Evolutionary conservation across 2,329 filamentous ascomycete genomes (phyloP).

Genomic region (Aspergillus luchuensis): DNA sequence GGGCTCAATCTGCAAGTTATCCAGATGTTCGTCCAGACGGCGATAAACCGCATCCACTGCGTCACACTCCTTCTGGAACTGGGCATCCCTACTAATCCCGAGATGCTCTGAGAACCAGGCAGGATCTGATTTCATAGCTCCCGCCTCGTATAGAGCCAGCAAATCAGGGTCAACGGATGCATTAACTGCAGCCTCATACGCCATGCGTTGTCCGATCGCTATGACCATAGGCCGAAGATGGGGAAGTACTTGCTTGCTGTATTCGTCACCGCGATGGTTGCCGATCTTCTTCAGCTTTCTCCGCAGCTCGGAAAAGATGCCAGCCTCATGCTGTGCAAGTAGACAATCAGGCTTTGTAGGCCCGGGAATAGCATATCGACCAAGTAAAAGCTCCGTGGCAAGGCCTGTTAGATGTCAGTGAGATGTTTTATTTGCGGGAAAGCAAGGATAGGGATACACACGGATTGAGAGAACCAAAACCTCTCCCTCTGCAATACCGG

Average conservation of each 20-base stretch:
- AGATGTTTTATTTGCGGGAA: background rate
- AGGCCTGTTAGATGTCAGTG: conserved; percentile 25
- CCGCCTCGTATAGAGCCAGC: conserved; percentile 18
- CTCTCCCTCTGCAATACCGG: conserved; percentile 26
- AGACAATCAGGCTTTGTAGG: conserved; percentile 13
- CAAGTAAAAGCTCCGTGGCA: conserved; percentile 28
- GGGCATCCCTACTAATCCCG: conserved; percentile 6
- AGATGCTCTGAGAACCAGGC: conserved; percentile 23
- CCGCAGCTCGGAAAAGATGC: conserved; percentile 19
- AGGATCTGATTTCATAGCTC: conserved; percentile 14
- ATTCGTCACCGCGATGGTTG: conserved; percentile 22
- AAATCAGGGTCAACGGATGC: conserved; percentile 15
- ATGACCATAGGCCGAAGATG: conserved; percentile 20
- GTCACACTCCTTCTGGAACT: conserved; percentile 17
- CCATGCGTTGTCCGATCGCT: conserved; percentile 28
- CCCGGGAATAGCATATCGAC: conserved; percentile 25
- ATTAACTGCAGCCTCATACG: conserved; percentile 23
- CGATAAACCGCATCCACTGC: conserved; percentile 17
- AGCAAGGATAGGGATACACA: conserved; percentile 12
- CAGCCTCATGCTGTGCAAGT: conserved; percentile 26
- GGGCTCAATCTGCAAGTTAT: conserved; percentile 6
- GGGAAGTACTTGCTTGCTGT: conserved; percentile 24
- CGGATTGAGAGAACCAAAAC: conserved; percentile 22
- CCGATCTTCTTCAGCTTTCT: background rate
- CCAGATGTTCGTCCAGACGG: conserved; percentile 10